phyloP scores from a whole-genome alignment of 2,329 filamentous ascomycete genomes.

The Fusarium musae region DNA sequence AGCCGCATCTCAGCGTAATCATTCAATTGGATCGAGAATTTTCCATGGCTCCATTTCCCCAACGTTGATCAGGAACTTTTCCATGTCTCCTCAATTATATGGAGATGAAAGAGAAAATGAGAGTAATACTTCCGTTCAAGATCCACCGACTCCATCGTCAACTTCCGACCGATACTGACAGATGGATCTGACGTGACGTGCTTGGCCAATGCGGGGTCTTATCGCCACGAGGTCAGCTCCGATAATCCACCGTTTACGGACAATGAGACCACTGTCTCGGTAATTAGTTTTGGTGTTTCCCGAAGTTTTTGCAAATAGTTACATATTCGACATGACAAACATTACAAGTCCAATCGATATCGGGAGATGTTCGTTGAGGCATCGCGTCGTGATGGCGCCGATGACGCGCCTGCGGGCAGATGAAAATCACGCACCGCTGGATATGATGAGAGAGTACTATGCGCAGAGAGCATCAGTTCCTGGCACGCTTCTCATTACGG shows the following conservation, averaged over 20 bases:
- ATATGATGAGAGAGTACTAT: conserved; percentile 27
- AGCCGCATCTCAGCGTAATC: not conserved
- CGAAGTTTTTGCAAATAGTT: not conserved
- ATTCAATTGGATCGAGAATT: not conserved
- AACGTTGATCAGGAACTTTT: not conserved
- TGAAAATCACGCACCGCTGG: conserved; percentile 6
- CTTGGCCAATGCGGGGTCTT: conserved; percentile 19
- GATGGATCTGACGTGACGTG: conserved; percentile 6
- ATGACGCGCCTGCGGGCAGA: conserved; percentile 16
- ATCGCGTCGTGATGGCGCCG: conserved; percentile 24
- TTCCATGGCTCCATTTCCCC: not conserved
- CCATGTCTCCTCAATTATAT: not conserved
- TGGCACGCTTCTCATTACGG: conserved; percentile 24
- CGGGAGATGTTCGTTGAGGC: conserved; percentile 4
- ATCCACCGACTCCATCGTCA: conserved; percentile 17
- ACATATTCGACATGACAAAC: not conserved
- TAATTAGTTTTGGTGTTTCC: not conserved
- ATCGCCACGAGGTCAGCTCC: not conserved
- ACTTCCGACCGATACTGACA: conserved; percentile 15
- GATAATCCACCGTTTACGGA: not conserved
- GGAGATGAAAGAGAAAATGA: not conserved
- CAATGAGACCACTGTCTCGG: not conserved
- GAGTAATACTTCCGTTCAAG: not conserved
- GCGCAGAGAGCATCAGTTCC: conserved; percentile 19
- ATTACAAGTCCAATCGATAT: conserved; percentile 7